These are phyloP conservation scores for Heliophila coronopifolia DNA, from an alignment of 441 rosid species.

Conservation along the genomic window DNA sequence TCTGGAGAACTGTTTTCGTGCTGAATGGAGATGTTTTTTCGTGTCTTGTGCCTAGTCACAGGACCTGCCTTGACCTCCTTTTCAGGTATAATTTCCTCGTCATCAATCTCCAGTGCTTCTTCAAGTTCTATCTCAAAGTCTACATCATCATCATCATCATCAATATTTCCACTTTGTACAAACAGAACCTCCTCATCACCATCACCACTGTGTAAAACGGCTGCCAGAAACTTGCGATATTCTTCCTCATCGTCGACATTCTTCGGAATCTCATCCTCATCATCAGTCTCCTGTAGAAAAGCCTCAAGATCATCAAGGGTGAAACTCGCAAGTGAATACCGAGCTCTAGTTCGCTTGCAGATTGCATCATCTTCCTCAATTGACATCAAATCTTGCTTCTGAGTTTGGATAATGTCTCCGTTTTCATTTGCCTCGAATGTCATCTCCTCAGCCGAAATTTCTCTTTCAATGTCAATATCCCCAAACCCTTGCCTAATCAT, in stretches of 20 bases:
- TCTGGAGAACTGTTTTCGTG: slow-evolving; percentile 45
- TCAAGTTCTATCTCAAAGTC: slow-evolving; percentile 95
- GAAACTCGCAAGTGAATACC: slow-evolving; percentile 77
- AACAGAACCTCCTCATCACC: slow-evolving; percentile 43
- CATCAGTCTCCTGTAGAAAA: slow-evolving; percentile 94
- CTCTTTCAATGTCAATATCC: no score
- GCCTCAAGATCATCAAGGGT: slow-evolving; percentile 98
- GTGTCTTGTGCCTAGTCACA: slow-evolving; percentile 81
- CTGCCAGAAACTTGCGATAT: slow-evolving; percentile 84
- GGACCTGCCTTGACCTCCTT: slow-evolving; percentile 38
- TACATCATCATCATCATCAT: slow-evolving; percentile 78
- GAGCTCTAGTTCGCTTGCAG: slow-evolving; percentile 87
- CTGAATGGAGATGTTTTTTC: slow-evolving; percentile 44
- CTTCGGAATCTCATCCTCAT: slow-evolving; percentile 78
- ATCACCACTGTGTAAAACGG: slow-evolving; percentile 65
- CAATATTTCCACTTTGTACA: slow-evolving; percentile 35
- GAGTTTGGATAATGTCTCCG: slow-evolving; percentile 5
- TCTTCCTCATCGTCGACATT: slow-evolving; percentile 86
- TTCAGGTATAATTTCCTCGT: slow-evolving; percentile 47
- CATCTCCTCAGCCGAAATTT: neutral
- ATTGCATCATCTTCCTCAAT: slow-evolving; percentile 73
- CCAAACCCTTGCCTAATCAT: no score
- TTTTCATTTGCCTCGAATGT: neutral
- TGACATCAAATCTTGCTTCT: slow-evolving; percentile 20
- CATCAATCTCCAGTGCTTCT: slow-evolving; percentile 90